Conservation (phyloP, 176 grass and related monocot genomes). For the Hordeum marinum region DNA sequence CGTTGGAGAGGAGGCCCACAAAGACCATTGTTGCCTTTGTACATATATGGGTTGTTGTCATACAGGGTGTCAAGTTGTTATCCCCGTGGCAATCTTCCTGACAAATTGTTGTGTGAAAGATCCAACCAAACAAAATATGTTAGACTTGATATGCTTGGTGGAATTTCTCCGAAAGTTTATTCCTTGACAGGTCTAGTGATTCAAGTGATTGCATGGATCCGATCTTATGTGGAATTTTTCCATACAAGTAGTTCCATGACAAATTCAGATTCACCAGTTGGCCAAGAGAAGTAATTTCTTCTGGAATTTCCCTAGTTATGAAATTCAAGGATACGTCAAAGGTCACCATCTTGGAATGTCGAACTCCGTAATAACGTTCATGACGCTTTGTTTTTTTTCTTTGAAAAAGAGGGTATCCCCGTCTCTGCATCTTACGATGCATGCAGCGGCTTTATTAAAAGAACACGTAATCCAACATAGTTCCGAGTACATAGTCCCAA, state of each 20-base stretch:
- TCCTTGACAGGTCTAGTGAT: constrained; percentile 36
- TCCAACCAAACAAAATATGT: constrained; percentile 22
- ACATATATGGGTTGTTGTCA: neutral
- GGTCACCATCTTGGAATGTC: neutral
- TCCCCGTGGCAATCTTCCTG: constrained; percentile 25
- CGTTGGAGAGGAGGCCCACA: constrained; percentile 19
- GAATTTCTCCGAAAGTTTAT: constrained; percentile 30
- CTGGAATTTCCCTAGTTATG: no score
- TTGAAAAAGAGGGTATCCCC: no score
- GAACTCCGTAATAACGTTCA: neutral
- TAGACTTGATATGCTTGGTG: neutral
- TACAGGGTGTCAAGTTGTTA: constrained; percentile 30
- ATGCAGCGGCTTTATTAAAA: no score
- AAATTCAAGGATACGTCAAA: neutral
- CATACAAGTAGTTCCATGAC: no score
- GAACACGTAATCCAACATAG: no score
- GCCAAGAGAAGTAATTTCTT: no score
- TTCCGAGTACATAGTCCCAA: no score
- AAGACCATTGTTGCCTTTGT: constrained; percentile 11
- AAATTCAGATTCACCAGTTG: no score
- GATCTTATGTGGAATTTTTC: no score
- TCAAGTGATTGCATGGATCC: neutral
- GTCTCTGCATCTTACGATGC: no score
- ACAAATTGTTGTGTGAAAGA: constrained; percentile 34
- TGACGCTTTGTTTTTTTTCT: neutral